Evolutionary conservation across 2,329 filamentous ascomycete species (phyloP).

Genomic region (Ascochyta clinopodiicola): DNA sequence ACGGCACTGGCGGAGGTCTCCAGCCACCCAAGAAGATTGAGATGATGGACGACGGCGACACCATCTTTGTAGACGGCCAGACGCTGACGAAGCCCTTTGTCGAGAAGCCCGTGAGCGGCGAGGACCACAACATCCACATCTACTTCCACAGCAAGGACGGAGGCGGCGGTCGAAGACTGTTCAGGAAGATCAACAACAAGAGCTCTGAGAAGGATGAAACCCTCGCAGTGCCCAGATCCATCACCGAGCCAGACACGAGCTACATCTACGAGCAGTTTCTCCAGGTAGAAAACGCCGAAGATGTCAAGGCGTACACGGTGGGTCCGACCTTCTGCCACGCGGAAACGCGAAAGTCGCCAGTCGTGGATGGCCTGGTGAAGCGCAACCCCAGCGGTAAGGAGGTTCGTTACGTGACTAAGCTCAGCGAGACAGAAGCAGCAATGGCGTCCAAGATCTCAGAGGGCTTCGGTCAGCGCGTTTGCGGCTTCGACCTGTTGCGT

Average conservation of each 20-base stretch:
- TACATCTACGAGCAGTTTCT: conserved; percentile 98
- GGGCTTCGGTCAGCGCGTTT: conserved; percentile 92
- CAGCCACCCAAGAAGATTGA: conserved; percentile 72
- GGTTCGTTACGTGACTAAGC: conserved; percentile 88
- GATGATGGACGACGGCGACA: conserved; percentile 88
- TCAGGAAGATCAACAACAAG: conserved; percentile 98
- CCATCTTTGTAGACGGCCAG: conserved; percentile 83
- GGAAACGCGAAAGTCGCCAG: conserved; percentile 95
- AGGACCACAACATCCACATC: conserved; percentile 98
- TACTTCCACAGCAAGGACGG: conserved; percentile 90
- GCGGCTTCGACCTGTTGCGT: conserved; percentile 91
- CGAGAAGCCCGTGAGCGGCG: conserved; percentile 96
- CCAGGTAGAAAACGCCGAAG: conserved; percentile 94
- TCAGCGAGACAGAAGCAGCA: conserved; percentile 79
- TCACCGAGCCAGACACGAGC: conserved; percentile 80
- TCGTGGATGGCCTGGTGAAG: conserved; percentile 93
- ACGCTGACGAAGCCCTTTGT: conserved; percentile 91
- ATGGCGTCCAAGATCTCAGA: conserved; percentile 90
- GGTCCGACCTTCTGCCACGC: conserved; percentile 93
- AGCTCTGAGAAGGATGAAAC: conserved; percentile 91
- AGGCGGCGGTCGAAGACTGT: conserved; percentile 88
- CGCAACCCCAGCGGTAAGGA: conserved; percentile 98
- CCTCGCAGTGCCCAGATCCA: conserved; percentile 76
- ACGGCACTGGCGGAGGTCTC: conserved; percentile 67
- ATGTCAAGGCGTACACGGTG: conserved; percentile 98